Evolutionary conservation across 441 rosid species (phyloP).

Genomic region (Gossypium schwendimanii): DNA sequence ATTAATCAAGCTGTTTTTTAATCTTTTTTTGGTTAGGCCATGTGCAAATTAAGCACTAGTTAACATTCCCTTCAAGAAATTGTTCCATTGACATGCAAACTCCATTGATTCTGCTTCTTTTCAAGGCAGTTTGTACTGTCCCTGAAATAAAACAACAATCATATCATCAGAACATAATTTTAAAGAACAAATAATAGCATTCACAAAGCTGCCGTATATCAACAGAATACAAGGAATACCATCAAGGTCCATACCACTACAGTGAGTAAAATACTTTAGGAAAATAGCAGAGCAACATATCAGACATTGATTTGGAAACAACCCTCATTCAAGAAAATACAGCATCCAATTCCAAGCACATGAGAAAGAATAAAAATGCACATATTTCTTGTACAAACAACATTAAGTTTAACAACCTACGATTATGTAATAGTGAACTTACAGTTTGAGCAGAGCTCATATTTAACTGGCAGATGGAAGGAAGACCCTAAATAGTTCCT

Average conservation of each 20-base stretch:
- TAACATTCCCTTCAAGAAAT: not conserved
- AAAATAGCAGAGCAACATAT: not conserved
- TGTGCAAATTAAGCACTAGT: not conserved
- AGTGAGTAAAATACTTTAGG: not conserved
- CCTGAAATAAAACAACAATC: conserved; percentile 18
- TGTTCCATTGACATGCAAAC: conserved; percentile 15
- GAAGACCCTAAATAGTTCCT: conserved; percentile 72
- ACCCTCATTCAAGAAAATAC: not conserved
- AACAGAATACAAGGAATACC: not conserved
- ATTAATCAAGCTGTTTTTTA: not conserved
- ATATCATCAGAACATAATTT: not conserved
- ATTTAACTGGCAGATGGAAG: conserved; percentile 68
- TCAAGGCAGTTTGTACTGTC: conserved; percentile 6
- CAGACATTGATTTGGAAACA: not conserved
- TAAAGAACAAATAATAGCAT: not conserved
- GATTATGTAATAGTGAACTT: conserved; percentile 20
- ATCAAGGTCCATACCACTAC: not conserved
- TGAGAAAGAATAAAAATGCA: not conserved
- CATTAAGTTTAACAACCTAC: not conserved
- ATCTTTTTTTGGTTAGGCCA: not conserved
- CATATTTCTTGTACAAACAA: not conserved
- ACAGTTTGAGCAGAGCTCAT: conserved; percentile 18
- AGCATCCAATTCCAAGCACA: not conserved
- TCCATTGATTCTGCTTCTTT: conserved; percentile 1
- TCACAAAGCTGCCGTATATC: not conserved